phyloP scores from a whole-genome alignment of 768 basidiomycete genomes.

The Calvatia gigantea region DNA sequence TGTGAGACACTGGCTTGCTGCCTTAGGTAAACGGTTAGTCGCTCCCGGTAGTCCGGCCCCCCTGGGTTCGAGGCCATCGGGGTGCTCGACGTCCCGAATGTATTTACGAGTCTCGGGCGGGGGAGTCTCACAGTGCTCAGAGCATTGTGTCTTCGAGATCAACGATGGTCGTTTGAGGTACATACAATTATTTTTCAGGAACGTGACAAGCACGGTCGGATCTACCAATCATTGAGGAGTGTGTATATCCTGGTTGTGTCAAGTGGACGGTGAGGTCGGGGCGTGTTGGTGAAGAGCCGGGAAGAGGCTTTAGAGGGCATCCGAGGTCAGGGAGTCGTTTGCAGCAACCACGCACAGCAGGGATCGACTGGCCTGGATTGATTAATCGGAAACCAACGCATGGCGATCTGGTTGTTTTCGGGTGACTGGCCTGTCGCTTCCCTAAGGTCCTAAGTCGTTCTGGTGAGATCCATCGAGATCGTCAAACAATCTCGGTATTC shows the following conservation, averaged over 20 bases:
- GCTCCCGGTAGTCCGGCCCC: not conserved
- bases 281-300: not conserved
- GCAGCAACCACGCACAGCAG: not conserved
- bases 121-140: too few relatives aligned
- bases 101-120: too few relatives aligned
- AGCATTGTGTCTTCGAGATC: too few relatives aligned
- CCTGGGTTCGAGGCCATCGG: too few relatives aligned
- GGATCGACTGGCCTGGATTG: not conserved
- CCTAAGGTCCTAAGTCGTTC: not conserved
- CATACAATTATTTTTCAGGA: not conserved
- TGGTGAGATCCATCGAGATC: not conserved
- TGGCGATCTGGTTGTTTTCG: not conserved
- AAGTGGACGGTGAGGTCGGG: not conserved
- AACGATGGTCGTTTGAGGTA: too few relatives aligned
- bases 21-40: not conserved
- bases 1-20: not conserved
- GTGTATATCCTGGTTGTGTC: not conserved
- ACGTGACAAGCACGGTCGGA: not conserved
- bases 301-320: constrained; percentile 4
- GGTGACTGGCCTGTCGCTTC: not conserved
- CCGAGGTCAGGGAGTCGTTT: not conserved
- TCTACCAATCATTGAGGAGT: not conserved
- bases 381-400: not conserved
- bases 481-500: not conserved
- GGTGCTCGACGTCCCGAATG: too few relatives aligned